phyloP scores from a whole-genome alignment of 805 yeast genomes.

The Pichia cephalocereana region DNA sequence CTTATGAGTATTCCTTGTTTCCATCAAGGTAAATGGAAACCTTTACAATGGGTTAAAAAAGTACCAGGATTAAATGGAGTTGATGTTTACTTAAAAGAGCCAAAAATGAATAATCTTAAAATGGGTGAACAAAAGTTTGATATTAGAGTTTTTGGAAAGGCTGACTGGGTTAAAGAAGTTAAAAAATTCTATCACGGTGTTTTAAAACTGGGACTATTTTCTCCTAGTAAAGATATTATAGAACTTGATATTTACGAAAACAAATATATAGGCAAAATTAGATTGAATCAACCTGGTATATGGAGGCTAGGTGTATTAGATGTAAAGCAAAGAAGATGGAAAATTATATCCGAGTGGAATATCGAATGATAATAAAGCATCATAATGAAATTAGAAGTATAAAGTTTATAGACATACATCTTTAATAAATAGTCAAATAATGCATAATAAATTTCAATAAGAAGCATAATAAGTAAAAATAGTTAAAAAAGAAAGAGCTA shows the following conservation, averaged over 20 bases:
- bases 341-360: constrained; percentile 87
- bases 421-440: too few species aligned
- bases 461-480: too few species aligned
- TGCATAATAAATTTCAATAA: too few species aligned
- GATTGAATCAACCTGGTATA: constrained; percentile 61
- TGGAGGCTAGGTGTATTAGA: constrained; percentile 81
- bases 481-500: too few species aligned
- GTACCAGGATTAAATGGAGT: constrained; percentile 4
- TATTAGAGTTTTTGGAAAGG: background rate
- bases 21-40: constrained; percentile 58
- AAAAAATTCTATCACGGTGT: constrained; percentile 28
- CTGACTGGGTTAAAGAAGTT: background rate
- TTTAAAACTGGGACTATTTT: constrained; percentile 52
- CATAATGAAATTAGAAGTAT: too few species aligned
- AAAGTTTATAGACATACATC: too few species aligned
- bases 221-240: constrained; percentile 76
- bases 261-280: constrained; percentile 46
- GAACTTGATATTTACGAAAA: constrained; percentile 46
- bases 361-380: constrained; percentile 1
- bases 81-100: constrained; percentile 77
- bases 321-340: constrained; percentile 72
- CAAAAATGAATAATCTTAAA: constrained; percentile 61
- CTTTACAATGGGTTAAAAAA: constrained; percentile 53
- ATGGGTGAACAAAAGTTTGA: constrained; percentile 13
- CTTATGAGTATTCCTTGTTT: constrained; percentile 66